Evolutionary conservation across 2,329 filamentous ascomycete genomes (phyloP).

Genomic region (Cordyceps farinosa): DNA sequence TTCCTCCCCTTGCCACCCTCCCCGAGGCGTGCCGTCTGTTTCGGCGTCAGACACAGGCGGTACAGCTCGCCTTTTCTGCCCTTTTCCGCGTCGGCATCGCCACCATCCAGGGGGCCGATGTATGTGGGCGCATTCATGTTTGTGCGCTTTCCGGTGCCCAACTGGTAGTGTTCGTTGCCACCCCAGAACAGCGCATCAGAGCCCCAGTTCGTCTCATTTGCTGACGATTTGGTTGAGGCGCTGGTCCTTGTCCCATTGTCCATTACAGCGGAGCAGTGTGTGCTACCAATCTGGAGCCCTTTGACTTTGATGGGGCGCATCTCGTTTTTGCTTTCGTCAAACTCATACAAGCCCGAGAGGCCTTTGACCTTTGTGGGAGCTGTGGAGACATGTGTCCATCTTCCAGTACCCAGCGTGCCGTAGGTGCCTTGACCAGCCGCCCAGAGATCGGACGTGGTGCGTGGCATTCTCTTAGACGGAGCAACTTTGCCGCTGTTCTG

Average conservation of each 20-base stretch:
- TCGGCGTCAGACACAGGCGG: slow-evolving; percentile 76
- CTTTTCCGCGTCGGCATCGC: slow-evolving; percentile 54
- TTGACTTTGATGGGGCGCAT: slow-evolving; percentile 75
- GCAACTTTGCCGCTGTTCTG: slow-evolving; percentile 22
- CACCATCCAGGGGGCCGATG: slow-evolving; percentile 70
- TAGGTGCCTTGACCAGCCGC: slow-evolving; percentile 82
- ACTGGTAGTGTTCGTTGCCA: slow-evolving; percentile 88
- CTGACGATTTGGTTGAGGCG: slow-evolving; percentile 46
- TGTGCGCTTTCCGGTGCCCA: slow-evolving; percentile 84
- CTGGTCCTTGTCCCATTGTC: slow-evolving; percentile 70
- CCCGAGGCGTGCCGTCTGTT: slow-evolving; percentile 64
- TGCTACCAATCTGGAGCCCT: slow-evolving; percentile 69
- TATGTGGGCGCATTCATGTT: slow-evolving; percentile 75
- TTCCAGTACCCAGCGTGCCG: slow-evolving; percentile 78
- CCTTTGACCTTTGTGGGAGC: slow-evolving; percentile 76
- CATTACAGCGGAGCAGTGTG: slow-evolving; percentile 80
- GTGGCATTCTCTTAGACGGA: slow-evolving; percentile 33
- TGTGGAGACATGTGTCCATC: slow-evolving; percentile 83
- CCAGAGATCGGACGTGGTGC: slow-evolving; percentile 63
- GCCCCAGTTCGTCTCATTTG: slow-evolving; percentile 81
- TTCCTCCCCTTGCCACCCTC: slow-evolving; percentile 59
- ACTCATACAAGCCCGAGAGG: slow-evolving; percentile 82
- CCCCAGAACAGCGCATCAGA: slow-evolving; percentile 91
- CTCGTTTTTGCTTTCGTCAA: slow-evolving; percentile 66
- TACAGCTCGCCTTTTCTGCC: slow-evolving; percentile 62